Conservation (phyloP, 2,329 filamentous ascomycete species). For the Talaromyces albobiverticillius region DNA sequence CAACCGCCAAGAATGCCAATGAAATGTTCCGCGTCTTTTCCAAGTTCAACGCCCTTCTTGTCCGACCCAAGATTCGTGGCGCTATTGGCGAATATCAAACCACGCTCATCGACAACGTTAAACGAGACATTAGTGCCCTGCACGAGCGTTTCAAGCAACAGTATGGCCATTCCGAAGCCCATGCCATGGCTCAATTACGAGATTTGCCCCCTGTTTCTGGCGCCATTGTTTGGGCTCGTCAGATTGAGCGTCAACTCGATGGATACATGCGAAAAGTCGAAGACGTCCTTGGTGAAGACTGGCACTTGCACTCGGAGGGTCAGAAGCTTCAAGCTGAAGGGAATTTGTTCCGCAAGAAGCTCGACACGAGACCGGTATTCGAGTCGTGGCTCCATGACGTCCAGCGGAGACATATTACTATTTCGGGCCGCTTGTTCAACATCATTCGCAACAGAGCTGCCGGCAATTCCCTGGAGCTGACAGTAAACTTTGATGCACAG, state of each 20-base stretch:
- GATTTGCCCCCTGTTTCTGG: slow-evolving; percentile 95
- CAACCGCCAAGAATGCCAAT: slow-evolving; percentile 93
- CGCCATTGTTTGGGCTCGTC: slow-evolving; percentile 94
- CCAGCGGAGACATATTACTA: slow-evolving; percentile 81
- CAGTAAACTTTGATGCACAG: slow-evolving; percentile 95
- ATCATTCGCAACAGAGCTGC: slow-evolving; percentile 86
- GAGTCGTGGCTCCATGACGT: slow-evolving; percentile 95
- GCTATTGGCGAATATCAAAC: slow-evolving; percentile 98
- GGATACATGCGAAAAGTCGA: slow-evolving; percentile 99
- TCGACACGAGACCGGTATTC: slow-evolving; percentile 90
- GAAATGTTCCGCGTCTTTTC: slow-evolving; percentile 99
- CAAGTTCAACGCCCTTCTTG: slow-evolving; percentile 98
- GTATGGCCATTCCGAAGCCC: slow-evolving; percentile 95
- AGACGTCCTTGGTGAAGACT: slow-evolving; percentile 90
- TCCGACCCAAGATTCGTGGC: slow-evolving; percentile 96
- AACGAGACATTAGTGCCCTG: slow-evolving; percentile 86
- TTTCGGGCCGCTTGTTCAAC: slow-evolving; percentile 86
- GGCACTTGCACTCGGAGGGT: slow-evolving; percentile 90
- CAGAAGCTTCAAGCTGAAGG: slow-evolving; percentile 91
- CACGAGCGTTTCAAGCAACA: slow-evolving; percentile 99
- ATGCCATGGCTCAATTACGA: slow-evolving; percentile 95
- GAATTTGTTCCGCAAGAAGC: slow-evolving; percentile 90
- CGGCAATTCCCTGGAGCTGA: slow-evolving; percentile 81
- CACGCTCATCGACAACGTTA: slow-evolving; percentile 96
- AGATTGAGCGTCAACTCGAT: slow-evolving; percentile 94